A percentile compares a stretch with the other conserved stretches of the same genome.
Conservation (phyloP, 73 alveolate genomes). For the Halteria grandinella region DNA sequence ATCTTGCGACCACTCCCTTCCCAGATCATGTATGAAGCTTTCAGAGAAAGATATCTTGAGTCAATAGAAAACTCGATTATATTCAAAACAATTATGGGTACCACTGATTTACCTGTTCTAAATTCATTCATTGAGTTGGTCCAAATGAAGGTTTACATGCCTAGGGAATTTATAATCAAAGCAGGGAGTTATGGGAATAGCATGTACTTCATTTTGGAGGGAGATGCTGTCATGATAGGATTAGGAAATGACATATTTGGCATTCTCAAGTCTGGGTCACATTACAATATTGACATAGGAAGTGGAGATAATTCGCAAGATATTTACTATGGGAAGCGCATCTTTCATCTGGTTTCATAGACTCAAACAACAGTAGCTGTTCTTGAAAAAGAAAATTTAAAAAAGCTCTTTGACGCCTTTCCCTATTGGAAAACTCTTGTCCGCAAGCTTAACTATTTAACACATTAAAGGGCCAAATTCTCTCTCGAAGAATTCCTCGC, state of each 20-base stretch:
- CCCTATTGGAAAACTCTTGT: slow-evolving; percentile 56
- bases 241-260: slow-evolving; percentile 40
- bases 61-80: slow-evolving; percentile 58
- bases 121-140: slow-evolving; percentile 48
- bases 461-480: neutral
- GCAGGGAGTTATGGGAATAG: slow-evolving; percentile 66
- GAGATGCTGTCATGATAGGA: slow-evolving; percentile 68
- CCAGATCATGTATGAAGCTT: slow-evolving; percentile 34
- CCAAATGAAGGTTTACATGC: slow-evolving; percentile 50
- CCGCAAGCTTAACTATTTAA: slow-evolving; percentile 24
- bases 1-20: slow-evolving; percentile 42
- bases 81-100: slow-evolving; percentile 18
- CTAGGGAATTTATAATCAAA: slow-evolving; percentile 52
- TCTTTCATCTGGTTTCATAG: slow-evolving; percentile 61
- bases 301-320: slow-evolving; percentile 2
- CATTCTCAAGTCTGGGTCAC: slow-evolving; percentile 59
- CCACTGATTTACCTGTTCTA: slow-evolving; percentile 40
- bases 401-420: slow-evolving; percentile 63
- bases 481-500: slow-evolving; percentile 32
- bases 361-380: slow-evolving; percentile 61
- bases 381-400: slow-evolving; percentile 33
- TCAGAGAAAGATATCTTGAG: slow-evolving; percentile 41
- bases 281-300: slow-evolving; percentile 52
- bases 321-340: slow-evolving; percentile 49
- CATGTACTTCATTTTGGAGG: slow-evolving; percentile 65